Conservation (phyloP, 225 moss, liverwort and hornwort species). For the Pleurozium schreberi region DNA sequence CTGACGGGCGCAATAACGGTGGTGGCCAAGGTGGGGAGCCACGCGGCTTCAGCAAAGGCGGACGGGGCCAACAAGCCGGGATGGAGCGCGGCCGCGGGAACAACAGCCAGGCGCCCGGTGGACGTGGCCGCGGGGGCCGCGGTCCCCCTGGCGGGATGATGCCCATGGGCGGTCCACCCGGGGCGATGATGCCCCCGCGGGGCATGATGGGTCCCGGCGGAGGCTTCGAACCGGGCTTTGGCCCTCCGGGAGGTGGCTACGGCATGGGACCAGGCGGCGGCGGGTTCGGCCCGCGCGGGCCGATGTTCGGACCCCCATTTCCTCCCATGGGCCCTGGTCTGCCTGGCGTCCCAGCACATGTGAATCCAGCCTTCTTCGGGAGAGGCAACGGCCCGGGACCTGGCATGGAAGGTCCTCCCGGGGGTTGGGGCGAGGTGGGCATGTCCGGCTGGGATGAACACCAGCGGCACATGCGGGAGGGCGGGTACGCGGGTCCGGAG, state of each 20-base stretch:
- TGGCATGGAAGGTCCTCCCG: slow-evolving; percentile 73
- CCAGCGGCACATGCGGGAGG: slow-evolving; percentile 71
- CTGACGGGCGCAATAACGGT: slow-evolving; percentile 46
- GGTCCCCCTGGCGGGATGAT: slow-evolving; percentile 84
- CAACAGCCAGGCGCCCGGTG: slow-evolving; percentile 39
- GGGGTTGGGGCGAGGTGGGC: slow-evolving; percentile 45
- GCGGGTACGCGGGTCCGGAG: slow-evolving; percentile 66
- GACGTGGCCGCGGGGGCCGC: slow-evolving; percentile 6
- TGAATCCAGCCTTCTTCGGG: slow-evolving; percentile 95
- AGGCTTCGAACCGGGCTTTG: slow-evolving; percentile 85
- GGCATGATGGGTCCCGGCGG: slow-evolving; percentile 84
- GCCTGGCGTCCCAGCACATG: slow-evolving; percentile 89
- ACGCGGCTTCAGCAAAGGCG: slow-evolving; percentile 67
- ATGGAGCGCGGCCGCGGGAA: slow-evolving; percentile 69
- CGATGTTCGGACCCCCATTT: slow-evolving; percentile 72
- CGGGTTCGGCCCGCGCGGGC: slow-evolving; percentile 81
- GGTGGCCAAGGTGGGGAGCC: slow-evolving; percentile 52
- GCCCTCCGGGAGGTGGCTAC: slow-evolving; percentile 75
- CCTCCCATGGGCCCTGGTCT: slow-evolving; percentile 96
- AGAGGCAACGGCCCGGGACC: slow-evolving; percentile 80
- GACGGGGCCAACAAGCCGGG: slow-evolving; percentile 54
- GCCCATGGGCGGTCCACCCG: slow-evolving; percentile 92
- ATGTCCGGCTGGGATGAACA: slow-evolving; percentile 98
- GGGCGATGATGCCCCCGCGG: slow-evolving; percentile 97
- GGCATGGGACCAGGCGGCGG: slow-evolving; percentile 98